Conservation (phyloP, 2,329 filamentous ascomycete genomes). For the Botrytis tulipae region DNA sequence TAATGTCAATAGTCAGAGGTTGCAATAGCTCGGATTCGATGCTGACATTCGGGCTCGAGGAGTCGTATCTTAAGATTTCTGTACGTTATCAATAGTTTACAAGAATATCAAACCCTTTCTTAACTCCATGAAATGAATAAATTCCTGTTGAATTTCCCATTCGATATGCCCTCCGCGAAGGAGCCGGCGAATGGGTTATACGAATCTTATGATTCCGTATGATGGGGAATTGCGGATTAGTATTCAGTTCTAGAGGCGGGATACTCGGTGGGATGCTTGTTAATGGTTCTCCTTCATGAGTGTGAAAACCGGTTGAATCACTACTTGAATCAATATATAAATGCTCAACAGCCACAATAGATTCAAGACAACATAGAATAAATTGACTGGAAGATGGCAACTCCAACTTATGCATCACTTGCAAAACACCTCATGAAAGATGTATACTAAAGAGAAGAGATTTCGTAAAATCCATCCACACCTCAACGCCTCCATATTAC, state of each 20-base stretch:
- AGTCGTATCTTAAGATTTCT: accelerated
- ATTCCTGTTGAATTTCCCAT: neutral
- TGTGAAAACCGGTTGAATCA: neutral
- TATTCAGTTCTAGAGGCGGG: neutral
- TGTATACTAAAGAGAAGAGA: neutral
- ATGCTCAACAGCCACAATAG: neutral
- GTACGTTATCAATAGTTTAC: neutral
- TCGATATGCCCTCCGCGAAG: neutral
- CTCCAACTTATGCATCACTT: neutral
- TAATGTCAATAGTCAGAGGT: accelerated
- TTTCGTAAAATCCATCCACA: neutral
- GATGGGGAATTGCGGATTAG: neutral
- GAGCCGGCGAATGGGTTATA: neutral
- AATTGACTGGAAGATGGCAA: neutral
- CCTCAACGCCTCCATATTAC: neutral
- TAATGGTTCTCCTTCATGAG: neutral
- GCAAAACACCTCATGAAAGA: neutral
- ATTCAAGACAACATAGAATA: neutral
- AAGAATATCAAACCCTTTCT: neutral
- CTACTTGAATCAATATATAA: neutral
- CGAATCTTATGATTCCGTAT: neutral
- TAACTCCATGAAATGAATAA: neutral
- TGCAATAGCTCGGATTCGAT: neutral
- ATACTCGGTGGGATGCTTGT: neutral
- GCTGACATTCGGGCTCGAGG: neutral